A percentile compares a stretch with the other conserved stretches of the same genome.
Evolutionary conservation across 768 basidiomycete species (phyloP).

Genomic region (Amanita brunnescens): DNA sequence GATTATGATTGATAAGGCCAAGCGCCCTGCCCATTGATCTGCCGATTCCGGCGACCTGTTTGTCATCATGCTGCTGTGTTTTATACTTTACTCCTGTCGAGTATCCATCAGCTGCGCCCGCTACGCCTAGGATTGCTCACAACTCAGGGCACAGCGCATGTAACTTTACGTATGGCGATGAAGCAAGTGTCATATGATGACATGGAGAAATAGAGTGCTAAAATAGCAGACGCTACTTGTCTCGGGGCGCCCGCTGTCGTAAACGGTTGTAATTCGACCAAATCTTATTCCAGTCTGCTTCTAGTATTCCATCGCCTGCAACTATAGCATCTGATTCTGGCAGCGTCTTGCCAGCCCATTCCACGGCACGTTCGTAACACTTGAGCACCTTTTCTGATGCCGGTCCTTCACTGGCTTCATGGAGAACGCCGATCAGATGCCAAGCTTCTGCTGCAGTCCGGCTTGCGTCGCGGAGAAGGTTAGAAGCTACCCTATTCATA

Average conservation of each 20-base stretch:
- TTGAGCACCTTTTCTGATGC: constrained; percentile 35
- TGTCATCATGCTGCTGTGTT: too few relatives aligned
- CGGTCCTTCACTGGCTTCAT: constrained; percentile 34
- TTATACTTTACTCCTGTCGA: too few relatives aligned
- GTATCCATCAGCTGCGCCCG: too few relatives aligned
- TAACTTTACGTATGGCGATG: too few relatives aligned
- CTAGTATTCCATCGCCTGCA: constrained; percentile 44
- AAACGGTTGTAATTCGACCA: constrained; percentile 53
- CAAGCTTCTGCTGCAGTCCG: constrained; percentile 68
- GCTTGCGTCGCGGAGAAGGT: constrained; percentile 59
- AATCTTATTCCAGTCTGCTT: constrained; percentile 53
- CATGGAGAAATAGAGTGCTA: neutral
- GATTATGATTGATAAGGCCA: constrained; percentile 2
- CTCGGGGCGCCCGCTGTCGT: constrained; percentile 19
- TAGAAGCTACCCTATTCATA: constrained; percentile 46
- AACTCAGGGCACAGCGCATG: too few relatives aligned
- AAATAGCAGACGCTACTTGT: neutral
- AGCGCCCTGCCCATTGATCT: too few relatives aligned
- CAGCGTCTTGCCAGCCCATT: constrained; percentile 49
- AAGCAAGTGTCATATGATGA: too few relatives aligned
- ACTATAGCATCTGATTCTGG: constrained; percentile 26
- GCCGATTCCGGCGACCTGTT: neutral
- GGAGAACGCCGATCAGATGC: constrained; percentile 62
- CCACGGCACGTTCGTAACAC: constrained; percentile 63
- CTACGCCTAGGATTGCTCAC: too few relatives aligned